A percentile compares a stretch with the other conserved stretches of the same genome.
Evolutionary conservation across 148 eudicot species (phyloP).

Genomic region (Chenopodium berlandieri): DNA sequence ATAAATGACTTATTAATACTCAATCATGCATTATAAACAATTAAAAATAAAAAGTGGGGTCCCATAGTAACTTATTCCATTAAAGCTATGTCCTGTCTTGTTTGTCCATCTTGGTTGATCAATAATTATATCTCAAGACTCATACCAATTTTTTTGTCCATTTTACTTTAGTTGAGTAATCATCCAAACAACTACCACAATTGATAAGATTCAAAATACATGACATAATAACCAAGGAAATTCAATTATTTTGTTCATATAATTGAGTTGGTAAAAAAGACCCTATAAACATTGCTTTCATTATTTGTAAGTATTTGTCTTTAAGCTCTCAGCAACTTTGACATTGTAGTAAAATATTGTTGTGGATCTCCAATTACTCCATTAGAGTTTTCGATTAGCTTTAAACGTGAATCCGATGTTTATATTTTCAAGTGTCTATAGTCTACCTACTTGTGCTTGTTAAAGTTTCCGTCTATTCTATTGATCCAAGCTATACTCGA

Average conservation of each 20-base stretch:
- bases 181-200: slow-evolving; percentile 33
- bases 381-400: background rate
- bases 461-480: no score
- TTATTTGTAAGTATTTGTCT: background rate
- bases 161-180: slow-evolving; percentile 31
- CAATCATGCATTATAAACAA: slow-evolving; percentile 27
- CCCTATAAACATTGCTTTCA: background rate
- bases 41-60: background rate
- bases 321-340: background rate
- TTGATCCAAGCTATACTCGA: no score
- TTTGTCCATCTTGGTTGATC: slow-evolving; percentile 39
- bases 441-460: no score
- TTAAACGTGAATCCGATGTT: background rate
- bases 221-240: slow-evolving; percentile 18
- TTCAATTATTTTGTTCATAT: slow-evolving; percentile 8
- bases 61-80: slow-evolving; percentile 26
- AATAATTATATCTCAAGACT: slow-evolving; percentile 26
- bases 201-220: slow-evolving; percentile 24
- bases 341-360: background rate
- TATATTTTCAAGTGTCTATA: background rate
- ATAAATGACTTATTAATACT: background rate
- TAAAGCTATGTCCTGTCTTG: slow-evolving; percentile 32
- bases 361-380: no score
- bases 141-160: slow-evolving; percentile 26
- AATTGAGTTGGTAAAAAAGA: background rate